These are phyloP conservation scores for Bipolaris bicolor DNA, from an alignment of 2,329 filamentous ascomycete genomes.

Conservation along the genomic window DNA sequence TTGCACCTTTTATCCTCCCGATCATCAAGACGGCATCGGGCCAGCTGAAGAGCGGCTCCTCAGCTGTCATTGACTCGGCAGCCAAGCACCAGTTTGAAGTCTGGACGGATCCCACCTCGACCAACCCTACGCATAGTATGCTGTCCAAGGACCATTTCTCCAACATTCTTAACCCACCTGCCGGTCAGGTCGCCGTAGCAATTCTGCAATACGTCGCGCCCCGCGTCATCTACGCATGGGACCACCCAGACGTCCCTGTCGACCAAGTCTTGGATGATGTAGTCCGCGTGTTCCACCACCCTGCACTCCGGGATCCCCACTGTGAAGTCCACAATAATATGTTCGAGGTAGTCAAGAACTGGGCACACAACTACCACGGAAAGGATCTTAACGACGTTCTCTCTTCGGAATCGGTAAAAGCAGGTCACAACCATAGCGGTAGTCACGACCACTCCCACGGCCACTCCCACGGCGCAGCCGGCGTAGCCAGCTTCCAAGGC, in stretches of 20 bases:
- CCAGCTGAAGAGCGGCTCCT: conserved; percentile 83
- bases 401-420: conserved; percentile 80
- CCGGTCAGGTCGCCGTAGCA: conserved; percentile 54
- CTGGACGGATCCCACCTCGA: conserved; percentile 55
- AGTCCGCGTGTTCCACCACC: conserved; percentile 86
- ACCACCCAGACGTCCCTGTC: conserved; percentile 81
- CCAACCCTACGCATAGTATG: conserved; percentile 59
- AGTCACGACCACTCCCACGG: conserved; percentile 44
- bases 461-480: conserved; percentile 38
- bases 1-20: conserved; percentile 90
- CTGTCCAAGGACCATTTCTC: conserved; percentile 60
- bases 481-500: conserved; percentile 30
- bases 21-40: conserved; percentile 88
- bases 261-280: conserved; percentile 85
- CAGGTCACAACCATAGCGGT: conserved; percentile 75
- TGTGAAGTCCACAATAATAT: conserved; percentile 85
- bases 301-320: conserved; percentile 75
- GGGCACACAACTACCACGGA: conserved; percentile 74
- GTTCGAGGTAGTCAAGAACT: conserved; percentile 83
- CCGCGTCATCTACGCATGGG: conserved; percentile 89
- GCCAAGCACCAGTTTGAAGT: conserved; percentile 59
- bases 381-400: conserved; percentile 75
- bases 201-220: conserved; percentile 88
- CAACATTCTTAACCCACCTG: conserved; percentile 58
- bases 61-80: conserved; percentile 65